phyloP scores from a whole-genome alignment of 176 grass and related monocot species.

The Puccinellia tenuiflora region DNA sequence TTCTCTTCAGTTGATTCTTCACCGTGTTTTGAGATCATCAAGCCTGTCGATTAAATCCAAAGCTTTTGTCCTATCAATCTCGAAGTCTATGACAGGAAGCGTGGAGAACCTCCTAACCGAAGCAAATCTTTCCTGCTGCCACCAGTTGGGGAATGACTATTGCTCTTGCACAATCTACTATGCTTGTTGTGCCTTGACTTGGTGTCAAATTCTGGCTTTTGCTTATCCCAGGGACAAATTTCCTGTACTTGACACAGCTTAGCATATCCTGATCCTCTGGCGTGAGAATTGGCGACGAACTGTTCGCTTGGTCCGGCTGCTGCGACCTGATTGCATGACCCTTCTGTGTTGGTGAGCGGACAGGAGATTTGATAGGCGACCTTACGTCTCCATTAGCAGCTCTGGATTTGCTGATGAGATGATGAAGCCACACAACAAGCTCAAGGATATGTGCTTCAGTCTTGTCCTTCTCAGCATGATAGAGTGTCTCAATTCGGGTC shows the following conservation, averaged over 20 bases:
- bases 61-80: constrained; percentile 74
- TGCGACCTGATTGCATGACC: constrained; percentile 19
- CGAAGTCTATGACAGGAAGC: constrained; percentile 79
- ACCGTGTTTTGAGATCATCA: constrained; percentile 57
- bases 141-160: constrained; percentile 68
- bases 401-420: constrained; percentile 81
- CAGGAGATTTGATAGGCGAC: constrained; percentile 88
- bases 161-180: constrained; percentile 87
- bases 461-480: constrained; percentile 88
- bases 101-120: constrained; percentile 44
- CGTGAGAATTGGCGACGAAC: constrained; percentile 55
- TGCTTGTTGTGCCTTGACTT: constrained; percentile 48
- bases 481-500: constrained; percentile 72
- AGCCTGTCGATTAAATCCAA: constrained; percentile 87
- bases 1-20: constrained; percentile 19
- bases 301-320: constrained; percentile 24
- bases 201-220: constrained; percentile 94
- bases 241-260: constrained; percentile 65
- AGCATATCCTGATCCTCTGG: constrained; percentile 92
- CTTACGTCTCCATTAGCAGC: constrained; percentile 47
- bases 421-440: constrained; percentile 81
- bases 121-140: constrained; percentile 46
- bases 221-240: constrained; percentile 81
- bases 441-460: constrained; percentile 79
- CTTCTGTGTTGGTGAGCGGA: constrained; percentile 58